Conservation (phyloP, 1,284 basidiomycete species). For the Flammula alnicola region DNA sequence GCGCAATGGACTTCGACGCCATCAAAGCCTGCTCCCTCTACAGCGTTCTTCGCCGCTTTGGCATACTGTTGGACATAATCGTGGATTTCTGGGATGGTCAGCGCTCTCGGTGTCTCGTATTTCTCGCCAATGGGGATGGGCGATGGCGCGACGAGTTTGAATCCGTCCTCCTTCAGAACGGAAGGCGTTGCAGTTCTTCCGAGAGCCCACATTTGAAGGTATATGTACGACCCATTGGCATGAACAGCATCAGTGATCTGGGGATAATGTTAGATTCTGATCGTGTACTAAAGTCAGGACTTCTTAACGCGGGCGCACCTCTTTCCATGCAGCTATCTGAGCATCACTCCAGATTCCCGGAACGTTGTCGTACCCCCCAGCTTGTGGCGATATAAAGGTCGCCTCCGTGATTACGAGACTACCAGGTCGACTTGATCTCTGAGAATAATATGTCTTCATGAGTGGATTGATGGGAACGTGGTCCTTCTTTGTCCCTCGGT, state of each 20-base stretch:
- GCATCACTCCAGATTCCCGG: conserved; percentile 45
- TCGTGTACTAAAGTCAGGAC: not conserved
- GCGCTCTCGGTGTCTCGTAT: conserved; percentile 17
- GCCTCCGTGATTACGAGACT: conserved; percentile 47
- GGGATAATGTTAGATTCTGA: not conserved
- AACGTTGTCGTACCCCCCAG: conserved; percentile 35
- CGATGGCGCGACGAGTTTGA: conserved; percentile 26
- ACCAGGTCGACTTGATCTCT: conserved; percentile 39
- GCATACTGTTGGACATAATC: conserved; percentile 26
- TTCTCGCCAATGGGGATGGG: conserved; percentile 15
- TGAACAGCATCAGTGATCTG: conserved; percentile 42
- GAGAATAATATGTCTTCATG: conserved; percentile 45
- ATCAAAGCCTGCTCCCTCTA: conserved; percentile 32
- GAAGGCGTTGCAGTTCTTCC: conserved; percentile 43
- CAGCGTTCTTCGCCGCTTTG: conserved; percentile 30
- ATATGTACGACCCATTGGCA: conserved; percentile 48
- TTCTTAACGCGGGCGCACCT: conserved; percentile 34
- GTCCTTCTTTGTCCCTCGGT: conserved; percentile 20
- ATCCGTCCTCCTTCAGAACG: conserved; percentile 31
- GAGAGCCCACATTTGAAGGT: conserved; percentile 54
- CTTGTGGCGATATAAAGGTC: conserved; percentile 37
- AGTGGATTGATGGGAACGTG: conserved; percentile 38
- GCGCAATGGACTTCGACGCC: conserved; percentile 33
- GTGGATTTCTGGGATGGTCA: conserved; percentile 27
- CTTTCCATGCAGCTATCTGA: conserved; percentile 47